phyloP scores from a whole-genome alignment of 768 basidiomycete genomes.

The Mycena indigotica region DNA sequence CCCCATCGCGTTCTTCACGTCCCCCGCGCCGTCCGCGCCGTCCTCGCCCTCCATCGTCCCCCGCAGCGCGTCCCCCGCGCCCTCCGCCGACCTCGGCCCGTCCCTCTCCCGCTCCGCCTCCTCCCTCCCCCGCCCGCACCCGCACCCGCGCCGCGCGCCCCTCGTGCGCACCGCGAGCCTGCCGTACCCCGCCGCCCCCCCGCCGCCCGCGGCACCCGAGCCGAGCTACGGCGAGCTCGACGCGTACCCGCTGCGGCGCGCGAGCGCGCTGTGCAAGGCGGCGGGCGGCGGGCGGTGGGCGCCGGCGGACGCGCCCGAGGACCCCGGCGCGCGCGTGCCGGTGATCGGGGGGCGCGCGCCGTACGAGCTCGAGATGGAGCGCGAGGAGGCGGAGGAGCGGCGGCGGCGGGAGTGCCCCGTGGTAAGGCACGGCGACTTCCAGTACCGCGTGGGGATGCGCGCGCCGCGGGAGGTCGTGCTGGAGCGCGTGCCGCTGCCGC shows the following conservation, averaged over 20 bases:
- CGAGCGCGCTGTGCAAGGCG: slow-evolving; percentile 72
- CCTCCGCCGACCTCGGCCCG: slow-evolving; percentile 26
- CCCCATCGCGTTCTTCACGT: slow-evolving; percentile 42
- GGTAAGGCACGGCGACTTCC: slow-evolving; percentile 67
- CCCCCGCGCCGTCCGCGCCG: slow-evolving; percentile 33
- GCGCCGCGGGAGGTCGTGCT: slow-evolving; percentile 46
- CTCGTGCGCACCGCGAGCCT: slow-evolving; percentile 35
- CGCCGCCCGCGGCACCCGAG: slow-evolving; percentile 40
- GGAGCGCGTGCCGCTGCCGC: slow-evolving; percentile 48
- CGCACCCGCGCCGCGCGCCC: slow-evolving; percentile 35
- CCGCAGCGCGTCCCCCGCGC: slow-evolving; percentile 18
- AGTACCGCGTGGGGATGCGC: slow-evolving; percentile 55
- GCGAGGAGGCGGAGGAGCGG: slow-evolving; percentile 57
- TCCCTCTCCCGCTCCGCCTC: slow-evolving; percentile 32
- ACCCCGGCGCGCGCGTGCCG: slow-evolving; percentile 55
- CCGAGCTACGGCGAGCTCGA: slow-evolving; percentile 70
- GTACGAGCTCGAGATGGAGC: slow-evolving; percentile 72
- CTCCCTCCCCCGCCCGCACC: slow-evolving; percentile 36
- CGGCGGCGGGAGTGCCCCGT: slow-evolving; percentile 60
- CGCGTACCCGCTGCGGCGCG: slow-evolving; percentile 70
- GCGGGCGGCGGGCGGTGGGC: slow-evolving; percentile 82
- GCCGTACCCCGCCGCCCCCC: slow-evolving; percentile 38
- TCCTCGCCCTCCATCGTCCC: slow-evolving; percentile 22
- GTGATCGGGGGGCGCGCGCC: slow-evolving; percentile 67
- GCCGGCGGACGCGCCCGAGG: slow-evolving; percentile 55